phyloP scores from a whole-genome alignment of 2,329 filamentous ascomycete species.

The Tolypocladium inflatum region DNA sequence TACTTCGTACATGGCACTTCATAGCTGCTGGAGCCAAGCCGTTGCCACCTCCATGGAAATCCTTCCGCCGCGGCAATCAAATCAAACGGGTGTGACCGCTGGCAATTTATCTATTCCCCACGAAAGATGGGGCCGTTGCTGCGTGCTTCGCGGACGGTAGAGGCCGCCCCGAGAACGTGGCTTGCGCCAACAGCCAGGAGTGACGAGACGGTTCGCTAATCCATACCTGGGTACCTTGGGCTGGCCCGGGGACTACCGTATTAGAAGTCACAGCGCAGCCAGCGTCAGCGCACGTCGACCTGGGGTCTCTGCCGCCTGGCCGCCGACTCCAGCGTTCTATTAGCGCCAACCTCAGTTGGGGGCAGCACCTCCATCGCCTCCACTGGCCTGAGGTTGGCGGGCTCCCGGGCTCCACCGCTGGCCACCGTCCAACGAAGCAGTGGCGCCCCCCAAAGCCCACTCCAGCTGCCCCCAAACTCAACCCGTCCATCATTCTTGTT shows the following conservation, averaged over 20 bases:
- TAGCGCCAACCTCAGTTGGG: neutral
- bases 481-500: neutral
- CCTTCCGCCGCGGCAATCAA: neutral
- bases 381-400: neutral
- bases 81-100: neutral
- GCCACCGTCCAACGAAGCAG: neutral
- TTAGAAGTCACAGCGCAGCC: neutral
- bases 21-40: no score
- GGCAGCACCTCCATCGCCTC: neutral
- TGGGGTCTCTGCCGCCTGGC: neutral
- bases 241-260: no score
- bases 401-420: neutral
- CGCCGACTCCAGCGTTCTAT: neutral
- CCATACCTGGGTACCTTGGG: no score
- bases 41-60: neutral
- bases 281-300: no score
- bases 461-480: constrained; percentile 1
- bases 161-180: neutral
- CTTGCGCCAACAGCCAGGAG: neutral
- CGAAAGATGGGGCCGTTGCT: neutral
- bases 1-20: no score
- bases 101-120: neutral
- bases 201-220: neutral
- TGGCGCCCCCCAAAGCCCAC: constrained; percentile 1
- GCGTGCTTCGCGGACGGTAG: neutral